Base-by-base conservation (phyloP, 306 rosid genomes). In the Castanospermum australe region DNA sequence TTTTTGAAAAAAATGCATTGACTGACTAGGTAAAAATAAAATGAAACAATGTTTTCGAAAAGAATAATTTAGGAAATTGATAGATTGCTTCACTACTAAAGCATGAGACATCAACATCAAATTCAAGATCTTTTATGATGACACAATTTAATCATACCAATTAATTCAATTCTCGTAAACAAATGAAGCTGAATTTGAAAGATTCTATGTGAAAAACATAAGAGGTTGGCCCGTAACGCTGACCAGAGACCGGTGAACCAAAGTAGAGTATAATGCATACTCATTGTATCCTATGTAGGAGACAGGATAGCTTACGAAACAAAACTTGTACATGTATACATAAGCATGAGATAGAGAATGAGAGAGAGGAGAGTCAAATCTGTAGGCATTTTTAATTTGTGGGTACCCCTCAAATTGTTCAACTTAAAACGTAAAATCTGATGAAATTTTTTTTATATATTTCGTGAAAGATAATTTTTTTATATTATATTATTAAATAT, bases 271-370 rank as follows among this genome's bases (percentile, higher is more conserved):
- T 45, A 54, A 32, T 4, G 50, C n/a, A 60, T 8, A 56, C 28
- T 8, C 62, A 64, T 35, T 64, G 57, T 38, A 38, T 76, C 84
- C 84, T 78, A 55, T 5, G n/a, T 1, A 20, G 90, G 79, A 67
- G 79, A 81, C 85, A 83, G 80, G 80, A 63, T 73, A 48, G 52
- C 72, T 67, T 18, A 67, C 63, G 47, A 8, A 39, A 83, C 77
- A 42, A 64, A 41, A 47, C 17, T 33, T 73, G 28, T 15, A 41
- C 65, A 2, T 15, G 65, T 22, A 21, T n/a, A n/a, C 14, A 13
- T 13, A 21, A 20, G 36, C 72, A 41, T n/a, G 54, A 20, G 21
- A 66, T 4, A 24, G n/a, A 15, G 55, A 67, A 35, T 36, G 33
- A 39, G 54, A 56, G 64, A 54, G 63, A 51, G 12, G 32, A 66